These are phyloP conservation scores for Penicillium egyptiacum DNA, from an alignment of 495 filamentous ascomycete genomes.

Conservation along the genomic window DNA sequence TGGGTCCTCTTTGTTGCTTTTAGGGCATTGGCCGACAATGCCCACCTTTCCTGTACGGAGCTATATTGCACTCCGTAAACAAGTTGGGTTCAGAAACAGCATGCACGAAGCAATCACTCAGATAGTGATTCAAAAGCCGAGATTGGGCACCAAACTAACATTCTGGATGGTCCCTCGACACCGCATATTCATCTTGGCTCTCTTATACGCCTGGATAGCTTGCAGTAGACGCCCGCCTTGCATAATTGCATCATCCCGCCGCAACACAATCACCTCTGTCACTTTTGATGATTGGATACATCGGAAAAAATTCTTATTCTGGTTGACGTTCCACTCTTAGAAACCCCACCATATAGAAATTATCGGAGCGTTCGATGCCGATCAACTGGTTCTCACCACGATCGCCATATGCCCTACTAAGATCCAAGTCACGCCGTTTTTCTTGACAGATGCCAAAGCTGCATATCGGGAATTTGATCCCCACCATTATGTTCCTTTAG, in stretches of 20 bases:
- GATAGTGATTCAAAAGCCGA: not conserved
- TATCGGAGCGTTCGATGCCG: not conserved
- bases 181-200: slow-evolving; percentile 17
- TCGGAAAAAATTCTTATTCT: slow-evolving; percentile 3
- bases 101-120: not conserved
- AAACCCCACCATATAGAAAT: not conserved
- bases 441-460: slow-evolving; percentile 17
- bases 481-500: not conserved
- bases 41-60: not conserved
- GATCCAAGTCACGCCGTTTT: slow-evolving; percentile 10
- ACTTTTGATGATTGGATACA: slow-evolving; percentile 9
- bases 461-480: slow-evolving; percentile 13
- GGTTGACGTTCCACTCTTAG: not conserved
- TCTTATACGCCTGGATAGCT: slow-evolving; percentile 17
- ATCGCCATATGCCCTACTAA: not conserved
- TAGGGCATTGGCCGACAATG: slow-evolving; percentile 4
- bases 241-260: slow-evolving; percentile 27
- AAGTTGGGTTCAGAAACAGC: not conserved
- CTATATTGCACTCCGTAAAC: too few species aligned
- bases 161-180: slow-evolving; percentile 5
- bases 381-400: not conserved
- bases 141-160: slow-evolving; percentile 12
- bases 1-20: slow-evolving; percentile 2
- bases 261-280: slow-evolving; percentile 9
- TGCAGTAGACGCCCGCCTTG: slow-evolving; percentile 22